Conservation (phyloP, 2,329 filamentous ascomycete species). For the Nemania sp. region DNA sequence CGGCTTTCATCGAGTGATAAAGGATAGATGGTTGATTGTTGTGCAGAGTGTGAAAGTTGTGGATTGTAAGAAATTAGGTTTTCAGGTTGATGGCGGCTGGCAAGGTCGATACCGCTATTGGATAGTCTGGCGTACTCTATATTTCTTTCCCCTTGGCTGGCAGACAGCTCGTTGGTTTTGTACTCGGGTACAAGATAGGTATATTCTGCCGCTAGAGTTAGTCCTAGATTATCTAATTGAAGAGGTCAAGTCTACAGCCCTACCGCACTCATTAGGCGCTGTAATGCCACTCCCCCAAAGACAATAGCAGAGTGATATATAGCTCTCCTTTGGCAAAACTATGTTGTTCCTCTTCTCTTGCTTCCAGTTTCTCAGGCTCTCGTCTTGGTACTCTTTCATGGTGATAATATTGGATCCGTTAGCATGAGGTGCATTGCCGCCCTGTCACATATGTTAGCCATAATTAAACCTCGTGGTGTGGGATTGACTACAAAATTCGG, state of each 20-base stretch:
- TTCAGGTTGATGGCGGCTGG: background rate
- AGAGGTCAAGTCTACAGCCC: background rate
- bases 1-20: background rate
- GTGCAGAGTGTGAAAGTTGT: background rate
- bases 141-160: background rate
- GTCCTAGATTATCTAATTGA: background rate
- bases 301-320: constrained; percentile 4
- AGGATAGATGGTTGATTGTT: background rate
- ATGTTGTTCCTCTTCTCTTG: background rate
- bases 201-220: constrained; percentile 1
- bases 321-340: background rate
- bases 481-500: background rate
- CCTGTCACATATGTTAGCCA: background rate
- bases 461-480: background rate
- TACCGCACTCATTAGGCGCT: constrained; percentile 4
- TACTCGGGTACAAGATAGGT: constrained; percentile 6
- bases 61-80: background rate
- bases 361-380: background rate
- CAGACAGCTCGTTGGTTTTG: background rate
- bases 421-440: background rate
- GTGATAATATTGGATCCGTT: background rate
- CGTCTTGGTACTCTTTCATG: background rate
- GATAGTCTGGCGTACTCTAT: background rate
- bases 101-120: background rate
- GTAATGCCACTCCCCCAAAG: constrained; percentile 1